Percentiles rank a stretch among this genome's conserved stretches.
These are phyloP conservation scores for Saccharomycopsis crataegensis DNA, from an alignment of 1,139 yeast genomes.

Conservation along the genomic window DNA sequence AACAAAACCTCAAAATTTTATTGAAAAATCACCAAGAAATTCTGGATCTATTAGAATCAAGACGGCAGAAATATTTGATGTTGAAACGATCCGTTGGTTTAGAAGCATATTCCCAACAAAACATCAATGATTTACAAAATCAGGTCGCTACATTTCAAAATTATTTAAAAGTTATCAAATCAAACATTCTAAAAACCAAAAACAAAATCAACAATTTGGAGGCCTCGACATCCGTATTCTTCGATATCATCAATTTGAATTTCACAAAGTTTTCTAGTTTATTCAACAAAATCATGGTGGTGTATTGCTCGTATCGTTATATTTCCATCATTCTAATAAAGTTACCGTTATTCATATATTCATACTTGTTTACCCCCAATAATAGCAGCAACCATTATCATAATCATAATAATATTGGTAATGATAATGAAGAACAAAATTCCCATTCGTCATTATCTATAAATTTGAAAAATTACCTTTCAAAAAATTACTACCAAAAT, in stretches of 20 bases:
- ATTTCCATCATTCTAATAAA: conserved; percentile 8
- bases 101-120: conserved; percentile 4
- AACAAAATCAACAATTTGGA: conserved; percentile 2
- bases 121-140: conserved; percentile 3
- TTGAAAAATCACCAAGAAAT: conserved; percentile 5
- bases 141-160: conserved; percentile 8
- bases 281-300: conserved; percentile 2
- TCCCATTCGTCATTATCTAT: conserved; percentile 6
- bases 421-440: no score
- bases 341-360: conserved; percentile 4
- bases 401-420: no score
- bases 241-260: conserved; percentile 5
- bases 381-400: background rate
- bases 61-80: background rate
- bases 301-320: conserved; percentile 12
- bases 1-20: conserved; percentile 4
- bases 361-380: background rate
- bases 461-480: conserved; percentile 5
- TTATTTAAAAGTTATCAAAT: conserved; percentile 4
- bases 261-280: conserved; percentile 3
- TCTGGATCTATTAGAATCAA: background rate
- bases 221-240: conserved; percentile 5
- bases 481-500: conserved; percentile 2
- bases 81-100: conserved; percentile 4
- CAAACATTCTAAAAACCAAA: conserved; percentile 4